Base-by-base conservation (phyloP, 2,329 filamentous ascomycete genomes). In the Sporothrix sp. region DNA sequence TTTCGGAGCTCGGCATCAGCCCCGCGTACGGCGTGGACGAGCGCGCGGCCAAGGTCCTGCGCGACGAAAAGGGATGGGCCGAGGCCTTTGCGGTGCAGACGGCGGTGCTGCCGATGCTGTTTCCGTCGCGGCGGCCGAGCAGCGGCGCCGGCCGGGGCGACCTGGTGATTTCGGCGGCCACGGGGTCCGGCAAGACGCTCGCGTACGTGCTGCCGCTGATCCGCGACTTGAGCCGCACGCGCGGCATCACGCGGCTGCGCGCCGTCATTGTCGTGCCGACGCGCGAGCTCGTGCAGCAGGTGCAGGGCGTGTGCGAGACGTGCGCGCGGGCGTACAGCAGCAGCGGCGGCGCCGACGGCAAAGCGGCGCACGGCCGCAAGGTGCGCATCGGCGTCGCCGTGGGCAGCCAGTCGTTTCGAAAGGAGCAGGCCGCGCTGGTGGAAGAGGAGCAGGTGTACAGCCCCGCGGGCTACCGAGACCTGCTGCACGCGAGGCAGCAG, bases 111-210 rank as follows among this genome's bases (percentile, higher is more conserved):
- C 90, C 91, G 1, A 72, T 95, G 36, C 74, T 98, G 5, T 71
- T 95, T 4, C 82, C 79, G 20, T 78, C 76, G 0, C 74, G 76
- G 37, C 28, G 45, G 16, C 32, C 33, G 4, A 23, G 27, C 10
- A 23, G 9, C 11, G 43, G 52, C 28, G 30, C 10, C 32, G 44
- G 35, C 75, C 81, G 77, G 1, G 85, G 87, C 5, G 93, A 98
- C 64, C 67, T 98, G 4, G 84, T 95, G 39, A 83, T 98, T 3
- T 93, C 89, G 7, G 93, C 94, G 0, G 86, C 91, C 1, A 98
- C 93, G 0, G 93, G 93, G 8, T 97, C 93, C 0, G 93, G 93
- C 51, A 98, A 98, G 64, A 98, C 93, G 0, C 67, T 98, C 14
- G 85, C 91, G 0, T 98, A 98, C 61, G 79, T 91, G 0, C 70